Percentiles rank a stretch among this genome's conserved stretches.
phyloP scores from a whole-genome alignment of 2,329 filamentous ascomycete species.

The Aspergillus sp. region DNA sequence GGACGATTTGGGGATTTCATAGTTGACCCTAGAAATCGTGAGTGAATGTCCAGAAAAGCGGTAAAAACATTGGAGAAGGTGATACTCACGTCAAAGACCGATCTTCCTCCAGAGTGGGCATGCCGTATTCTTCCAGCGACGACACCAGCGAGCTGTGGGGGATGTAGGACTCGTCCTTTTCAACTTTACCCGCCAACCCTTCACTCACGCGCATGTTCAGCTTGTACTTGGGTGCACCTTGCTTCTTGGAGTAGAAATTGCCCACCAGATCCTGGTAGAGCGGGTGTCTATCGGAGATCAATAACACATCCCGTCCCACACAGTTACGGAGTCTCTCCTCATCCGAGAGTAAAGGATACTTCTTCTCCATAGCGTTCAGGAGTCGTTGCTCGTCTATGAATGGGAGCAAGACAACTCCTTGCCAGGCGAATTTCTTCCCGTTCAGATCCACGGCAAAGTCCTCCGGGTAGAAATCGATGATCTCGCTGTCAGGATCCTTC shows the following conservation, averaged over 20 bases:
- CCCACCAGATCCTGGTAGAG: constrained; percentile 81
- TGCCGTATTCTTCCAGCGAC: constrained; percentile 66
- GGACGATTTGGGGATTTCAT: constrained; percentile 71
- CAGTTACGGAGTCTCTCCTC: constrained; percentile 78
- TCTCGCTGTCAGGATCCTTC: constrained; percentile 81
- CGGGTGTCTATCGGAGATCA: constrained; percentile 79
- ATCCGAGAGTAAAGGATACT: constrained; percentile 73
- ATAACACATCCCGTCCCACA: constrained; percentile 73
- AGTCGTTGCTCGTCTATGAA: constrained; percentile 94
- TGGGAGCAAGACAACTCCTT: constrained; percentile 86
- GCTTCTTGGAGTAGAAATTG: constrained; percentile 90
- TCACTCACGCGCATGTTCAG: constrained; percentile 73
- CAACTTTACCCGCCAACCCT: constrained; percentile 75
- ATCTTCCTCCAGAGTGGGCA: constrained; percentile 80
- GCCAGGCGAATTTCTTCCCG: constrained; percentile 98
- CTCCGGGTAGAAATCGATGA: constrained; percentile 96
- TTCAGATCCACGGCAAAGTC: constrained; percentile 93
- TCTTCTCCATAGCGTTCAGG: constrained; percentile 74
- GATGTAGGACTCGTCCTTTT: constrained; percentile 79
- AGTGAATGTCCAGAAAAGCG: constrained; percentile 20
- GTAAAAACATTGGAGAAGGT: background rate
- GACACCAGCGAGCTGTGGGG: constrained; percentile 80
- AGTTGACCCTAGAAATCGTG: constrained; percentile 64
- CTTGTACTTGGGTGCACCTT: constrained; percentile 63
- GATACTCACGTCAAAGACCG: constrained; percentile 72